Base-by-base conservation (phyloP, 768 basidiomycete genomes). In the Russula sp. region DNA sequence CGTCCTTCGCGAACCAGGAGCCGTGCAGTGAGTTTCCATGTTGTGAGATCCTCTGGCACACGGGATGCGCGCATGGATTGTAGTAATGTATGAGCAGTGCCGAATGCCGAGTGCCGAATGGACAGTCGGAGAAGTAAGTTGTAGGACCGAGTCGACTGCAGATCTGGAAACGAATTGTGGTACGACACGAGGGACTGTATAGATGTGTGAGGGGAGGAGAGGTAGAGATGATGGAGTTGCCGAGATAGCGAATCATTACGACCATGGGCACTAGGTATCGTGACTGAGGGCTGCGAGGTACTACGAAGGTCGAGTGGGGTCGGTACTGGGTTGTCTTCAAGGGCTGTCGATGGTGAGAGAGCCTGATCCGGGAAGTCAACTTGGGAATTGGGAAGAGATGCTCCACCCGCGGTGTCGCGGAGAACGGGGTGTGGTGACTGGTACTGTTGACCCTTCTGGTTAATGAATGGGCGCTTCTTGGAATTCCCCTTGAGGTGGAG, bases 21-120 rank as follows among this genome's bases (percentile, higher is more conserved):
- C 20, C 88, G 81, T 64, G 82, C 78, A 60, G 77, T 75, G 44
- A 89, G 72, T 72, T 81, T 80, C 71, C 77, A 75, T 1, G 88
- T 87, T 68, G 85, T 82, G 53, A 79, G 60, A 70, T 86, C 79
- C 39, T 71, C 73, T 4, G 68, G 69, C 3, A 87, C 68, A 6
- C 72, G 68, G 34, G 77, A 78, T 32, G 68, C 65, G 22, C 73
- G 72, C 82, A 89, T 87, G 45, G 72, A 71, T 10, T 59, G 51
- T 18, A 89, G 71, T 51, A 90, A 73, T 52, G 73, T 72, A 34
- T 66, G 69, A 11, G 78, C 82, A 1, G 75, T 77, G 4, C 80
- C 79, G 63, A 79, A 82, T 48, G 77, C 76, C 4, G 78, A 75
- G 62, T 78, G 76, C 31, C 81, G 82, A 60, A 90, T 73, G 2